Evolutionary conservation across 768 basidiomycete genomes (phyloP).

Genomic region (Boletus rex-veris): DNA sequence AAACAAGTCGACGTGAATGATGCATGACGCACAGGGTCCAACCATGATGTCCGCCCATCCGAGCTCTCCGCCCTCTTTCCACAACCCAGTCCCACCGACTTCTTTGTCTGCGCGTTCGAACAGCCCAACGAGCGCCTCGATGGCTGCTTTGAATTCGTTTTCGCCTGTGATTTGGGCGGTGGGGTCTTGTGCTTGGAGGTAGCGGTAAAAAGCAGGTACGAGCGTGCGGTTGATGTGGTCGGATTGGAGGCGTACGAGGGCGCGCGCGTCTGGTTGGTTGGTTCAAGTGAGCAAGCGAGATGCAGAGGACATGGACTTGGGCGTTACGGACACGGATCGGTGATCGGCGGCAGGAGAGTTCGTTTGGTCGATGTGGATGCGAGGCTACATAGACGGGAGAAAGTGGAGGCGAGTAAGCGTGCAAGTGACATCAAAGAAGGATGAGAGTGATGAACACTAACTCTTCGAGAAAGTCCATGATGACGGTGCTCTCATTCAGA

Average conservation of each 20-base stretch:
- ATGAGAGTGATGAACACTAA: slow-evolving; percentile 28
- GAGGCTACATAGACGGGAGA: slow-evolving; percentile 34
- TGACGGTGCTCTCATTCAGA: slow-evolving; percentile 77
- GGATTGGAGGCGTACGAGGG: slow-evolving; percentile 61
- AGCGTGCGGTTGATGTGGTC: slow-evolving; percentile 64
- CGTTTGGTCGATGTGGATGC: slow-evolving; percentile 45
- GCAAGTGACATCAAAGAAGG: too few relatives aligned
- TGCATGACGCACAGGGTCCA: slow-evolving; percentile 60
- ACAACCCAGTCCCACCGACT: slow-evolving; percentile 52
- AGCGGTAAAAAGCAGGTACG: slow-evolving; percentile 73
- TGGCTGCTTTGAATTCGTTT: slow-evolving; percentile 50
- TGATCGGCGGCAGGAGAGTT: slow-evolving; percentile 54
- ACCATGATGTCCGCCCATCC: slow-evolving; percentile 65
- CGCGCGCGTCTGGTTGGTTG: slow-evolving; percentile 52
- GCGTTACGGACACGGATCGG: slow-evolving; percentile 53
- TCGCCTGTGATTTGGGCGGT: slow-evolving; percentile 48
- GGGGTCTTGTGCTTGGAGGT: slow-evolving; percentile 63
- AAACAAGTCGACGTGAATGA: too few relatives aligned
- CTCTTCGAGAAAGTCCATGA: slow-evolving; percentile 79
- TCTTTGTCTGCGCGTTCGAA: slow-evolving; percentile 51
- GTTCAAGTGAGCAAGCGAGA: not conserved
- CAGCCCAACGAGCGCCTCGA: slow-evolving; percentile 49
- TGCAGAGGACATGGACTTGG: not conserved
- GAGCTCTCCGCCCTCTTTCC: slow-evolving; percentile 54
- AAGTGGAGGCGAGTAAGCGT: not conserved